These are phyloP conservation scores for Penicillium egyptiacum DNA, from an alignment of 495 filamentous ascomycete species.

Conservation along the genomic window DNA sequence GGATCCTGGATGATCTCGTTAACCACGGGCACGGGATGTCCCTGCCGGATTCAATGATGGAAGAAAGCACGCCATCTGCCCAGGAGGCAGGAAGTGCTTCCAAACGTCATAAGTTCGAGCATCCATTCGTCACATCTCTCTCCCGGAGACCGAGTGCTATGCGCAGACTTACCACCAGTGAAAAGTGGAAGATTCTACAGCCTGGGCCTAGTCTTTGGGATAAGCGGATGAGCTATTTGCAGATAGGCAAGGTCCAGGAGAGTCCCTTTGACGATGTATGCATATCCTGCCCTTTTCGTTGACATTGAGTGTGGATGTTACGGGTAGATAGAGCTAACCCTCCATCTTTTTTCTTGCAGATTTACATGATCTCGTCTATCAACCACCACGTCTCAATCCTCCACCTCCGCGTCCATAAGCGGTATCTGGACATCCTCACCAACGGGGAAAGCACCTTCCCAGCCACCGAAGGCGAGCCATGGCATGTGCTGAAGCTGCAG, in stretches of 20 bases:
- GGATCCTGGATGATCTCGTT: constrained; percentile 54
- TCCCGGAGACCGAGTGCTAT: constrained; percentile 31
- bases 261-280: constrained; percentile 58
- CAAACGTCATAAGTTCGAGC: constrained; percentile 45
- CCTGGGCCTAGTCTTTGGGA: constrained; percentile 73
- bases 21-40: constrained; percentile 25
- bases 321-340: neutral
- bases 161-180: constrained; percentile 37
- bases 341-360: constrained; percentile 40
- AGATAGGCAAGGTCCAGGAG: constrained; percentile 62
- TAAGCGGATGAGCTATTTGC: constrained; percentile 66
- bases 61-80: constrained; percentile 24
- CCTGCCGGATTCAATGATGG: constrained; percentile 28
- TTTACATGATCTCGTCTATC: constrained; percentile 78
- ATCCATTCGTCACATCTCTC: constrained; percentile 36
- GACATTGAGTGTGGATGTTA: neutral
- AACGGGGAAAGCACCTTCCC: constrained; percentile 32
- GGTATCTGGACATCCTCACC: constrained; percentile 59
- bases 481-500: constrained; percentile 63
- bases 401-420: constrained; percentile 67
- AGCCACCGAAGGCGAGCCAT: constrained; percentile 55
- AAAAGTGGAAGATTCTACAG: constrained; percentile 55
- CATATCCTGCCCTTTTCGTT: neutral
- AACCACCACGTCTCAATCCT: constrained; percentile 81
- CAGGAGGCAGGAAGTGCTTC: constrained; percentile 29